phyloP scores from a whole-genome alignment of 1,139 yeast species.

The Taphrina sp. region DNA sequence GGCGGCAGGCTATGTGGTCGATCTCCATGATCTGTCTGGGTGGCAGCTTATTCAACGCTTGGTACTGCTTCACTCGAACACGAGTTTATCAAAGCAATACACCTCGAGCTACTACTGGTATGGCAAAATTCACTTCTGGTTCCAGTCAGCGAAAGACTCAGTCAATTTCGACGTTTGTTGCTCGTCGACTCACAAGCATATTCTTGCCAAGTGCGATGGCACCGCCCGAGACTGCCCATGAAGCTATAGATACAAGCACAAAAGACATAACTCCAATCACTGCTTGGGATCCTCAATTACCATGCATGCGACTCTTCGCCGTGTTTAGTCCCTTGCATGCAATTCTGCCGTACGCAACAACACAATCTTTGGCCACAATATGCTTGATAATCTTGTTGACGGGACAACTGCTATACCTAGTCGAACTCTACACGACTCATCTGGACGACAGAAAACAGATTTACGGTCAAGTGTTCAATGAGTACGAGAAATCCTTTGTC shows the following conservation, averaged over 20 bases:
- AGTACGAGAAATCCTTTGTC: slow-evolving; percentile 65
- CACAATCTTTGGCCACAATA: slow-evolving; percentile 45
- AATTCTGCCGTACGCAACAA: slow-evolving; percentile 48
- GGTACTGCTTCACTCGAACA: slow-evolving; percentile 20
- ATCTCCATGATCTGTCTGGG: not conserved
- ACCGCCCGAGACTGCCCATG: too few species aligned
- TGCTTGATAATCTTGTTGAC: slow-evolving; percentile 49
- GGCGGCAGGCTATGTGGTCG: not conserved
- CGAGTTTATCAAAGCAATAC: not conserved
- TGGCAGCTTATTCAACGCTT: slow-evolving; percentile 4
- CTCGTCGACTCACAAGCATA: too few species aligned
- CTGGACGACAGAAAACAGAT: slow-evolving; percentile 61
- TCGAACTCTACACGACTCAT: slow-evolving; percentile 51
- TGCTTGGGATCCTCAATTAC: slow-evolving; percentile 58
- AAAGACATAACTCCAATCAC: slow-evolving; percentile 45
- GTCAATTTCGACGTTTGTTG: too few species aligned
- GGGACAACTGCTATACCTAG: slow-evolving; percentile 42
- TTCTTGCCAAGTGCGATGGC: not conserved
- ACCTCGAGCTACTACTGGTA: not conserved
- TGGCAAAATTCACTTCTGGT: not conserved
- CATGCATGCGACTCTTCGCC: slow-evolving; percentile 51
- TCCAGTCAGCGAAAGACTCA: too few species aligned
- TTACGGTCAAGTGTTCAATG: slow-evolving; percentile 61
- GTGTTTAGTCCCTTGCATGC: slow-evolving; percentile 59
- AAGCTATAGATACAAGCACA: not conserved